These are phyloP conservation scores for Delitschia confertaspora DNA, from an alignment of 495 filamentous ascomycete species.

Conservation along the genomic window DNA sequence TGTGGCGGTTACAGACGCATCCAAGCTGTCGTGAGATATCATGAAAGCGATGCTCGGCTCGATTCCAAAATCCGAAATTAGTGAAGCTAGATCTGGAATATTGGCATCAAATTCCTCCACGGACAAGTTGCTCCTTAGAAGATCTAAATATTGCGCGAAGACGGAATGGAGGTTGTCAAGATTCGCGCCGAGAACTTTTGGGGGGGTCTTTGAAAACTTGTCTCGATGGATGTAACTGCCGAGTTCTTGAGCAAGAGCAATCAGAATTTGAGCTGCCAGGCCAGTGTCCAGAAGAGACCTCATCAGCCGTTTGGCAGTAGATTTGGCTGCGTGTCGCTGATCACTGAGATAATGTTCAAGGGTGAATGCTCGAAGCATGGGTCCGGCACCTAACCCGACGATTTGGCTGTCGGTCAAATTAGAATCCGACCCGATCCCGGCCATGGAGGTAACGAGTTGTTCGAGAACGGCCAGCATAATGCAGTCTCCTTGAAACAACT, in stretches of 20 bases:
- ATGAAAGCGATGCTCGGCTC: constrained; percentile 79
- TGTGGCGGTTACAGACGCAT: constrained; percentile 34
- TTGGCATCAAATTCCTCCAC: constrained; percentile 69
- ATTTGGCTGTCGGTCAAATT: constrained; percentile 83
- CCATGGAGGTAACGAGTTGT: constrained; percentile 83
- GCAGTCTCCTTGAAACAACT: constrained; percentile 67
- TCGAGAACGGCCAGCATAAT: constrained; percentile 83
- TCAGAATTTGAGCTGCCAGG: constrained; percentile 67
- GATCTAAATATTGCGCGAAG: constrained; percentile 78
- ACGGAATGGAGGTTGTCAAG: constrained; percentile 83
- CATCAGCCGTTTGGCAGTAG: constrained; percentile 66
- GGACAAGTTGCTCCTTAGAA: constrained; percentile 70
- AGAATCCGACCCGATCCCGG: constrained; percentile 74
- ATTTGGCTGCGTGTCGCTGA: constrained; percentile 59
- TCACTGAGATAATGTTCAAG: constrained; percentile 63
- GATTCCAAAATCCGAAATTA: constrained; percentile 73
- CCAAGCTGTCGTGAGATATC: constrained; percentile 66
- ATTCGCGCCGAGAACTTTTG: constrained; percentile 74
- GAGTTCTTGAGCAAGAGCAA: constrained; percentile 83
- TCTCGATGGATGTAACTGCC: constrained; percentile 68
- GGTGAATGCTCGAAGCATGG: constrained; percentile 66
- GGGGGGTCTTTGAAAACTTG: constrained; percentile 54
- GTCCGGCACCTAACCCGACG: constrained; percentile 76
- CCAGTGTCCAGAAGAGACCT: constrained; percentile 61
- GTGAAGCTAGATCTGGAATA: constrained; percentile 62